phyloP scores from a whole-genome alignment of 2,329 filamentous ascomycete genomes.

The Arachnomyces sp. region DNA sequence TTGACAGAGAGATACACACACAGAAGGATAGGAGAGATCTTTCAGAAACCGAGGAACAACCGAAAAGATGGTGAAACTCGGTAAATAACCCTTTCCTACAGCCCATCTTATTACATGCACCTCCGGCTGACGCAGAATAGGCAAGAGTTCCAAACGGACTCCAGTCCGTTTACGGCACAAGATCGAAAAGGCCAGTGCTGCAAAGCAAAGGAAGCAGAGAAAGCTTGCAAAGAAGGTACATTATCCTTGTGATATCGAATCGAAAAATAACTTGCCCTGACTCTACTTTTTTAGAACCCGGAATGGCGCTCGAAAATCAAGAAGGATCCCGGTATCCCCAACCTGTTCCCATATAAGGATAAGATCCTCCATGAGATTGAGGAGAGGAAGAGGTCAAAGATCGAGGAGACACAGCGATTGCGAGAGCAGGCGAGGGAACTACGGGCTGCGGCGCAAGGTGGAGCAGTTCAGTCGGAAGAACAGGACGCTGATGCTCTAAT shows the following conservation, averaged over 20 bases:
- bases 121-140: slow-evolving; percentile 38
- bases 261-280: too few relatives aligned
- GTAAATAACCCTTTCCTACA: slow-evolving; percentile 18
- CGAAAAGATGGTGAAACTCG: slow-evolving; percentile 33
- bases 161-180: slow-evolving; percentile 87
- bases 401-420: slow-evolving; percentile 64
- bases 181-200: slow-evolving; percentile 83
- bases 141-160: slow-evolving; percentile 89
- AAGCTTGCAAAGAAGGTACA: slow-evolving; percentile 76
- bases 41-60: slow-evolving; percentile 10
- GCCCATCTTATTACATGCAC: background rate
- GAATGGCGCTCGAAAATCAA: slow-evolving; percentile 93
- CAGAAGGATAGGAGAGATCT: background rate
- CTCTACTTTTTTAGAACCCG: slow-evolving; percentile 54
- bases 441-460: slow-evolving; percentile 31
- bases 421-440: slow-evolving; percentile 54
- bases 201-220: slow-evolving; percentile 82
- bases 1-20: too few relatives aligned
- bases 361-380: slow-evolving; percentile 91
- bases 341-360: slow-evolving; percentile 96
- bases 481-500: slow-evolving; percentile 27
- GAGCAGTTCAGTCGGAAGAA: slow-evolving; percentile 27
- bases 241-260: background rate
- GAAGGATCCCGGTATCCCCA: slow-evolving; percentile 97
- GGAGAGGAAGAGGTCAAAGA: slow-evolving; percentile 70